A percentile compares a stretch with the other conserved stretches of the same genome.
phyloP scores from a whole-genome alignment of 495 filamentous ascomycete genomes.

The Clohesyomyces aquaticus region DNA sequence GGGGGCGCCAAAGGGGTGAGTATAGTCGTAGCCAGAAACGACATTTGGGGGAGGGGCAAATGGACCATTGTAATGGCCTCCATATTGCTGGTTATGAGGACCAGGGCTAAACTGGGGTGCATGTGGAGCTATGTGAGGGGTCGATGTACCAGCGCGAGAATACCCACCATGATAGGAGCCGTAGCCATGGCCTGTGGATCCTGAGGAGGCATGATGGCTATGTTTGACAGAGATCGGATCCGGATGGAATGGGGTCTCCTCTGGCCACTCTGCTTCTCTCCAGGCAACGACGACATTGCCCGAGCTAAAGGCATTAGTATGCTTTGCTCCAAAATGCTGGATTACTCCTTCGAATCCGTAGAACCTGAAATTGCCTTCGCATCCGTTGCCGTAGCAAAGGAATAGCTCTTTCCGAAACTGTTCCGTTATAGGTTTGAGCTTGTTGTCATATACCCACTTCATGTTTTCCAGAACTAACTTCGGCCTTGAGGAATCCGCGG shows the following conservation, averaged over 20 bases:
- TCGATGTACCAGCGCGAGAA: slow-evolving; percentile 38
- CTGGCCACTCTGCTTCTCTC: slow-evolving; percentile 75
- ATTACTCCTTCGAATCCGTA: slow-evolving; percentile 78
- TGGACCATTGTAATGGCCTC: slow-evolving; percentile 47
- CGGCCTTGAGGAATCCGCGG: slow-evolving; percentile 58
- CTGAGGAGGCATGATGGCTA: slow-evolving; percentile 41
- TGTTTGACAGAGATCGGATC: slow-evolving; percentile 54
- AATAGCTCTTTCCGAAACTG: slow-evolving; percentile 68
- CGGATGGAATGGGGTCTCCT: slow-evolving; percentile 67
- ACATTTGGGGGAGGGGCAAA: slow-evolving; percentile 44
- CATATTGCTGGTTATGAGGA: slow-evolving; percentile 48
- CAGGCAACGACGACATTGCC: slow-evolving; percentile 74
- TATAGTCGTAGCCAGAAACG: slow-evolving; percentile 27
- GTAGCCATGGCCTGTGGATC: slow-evolving; percentile 15
- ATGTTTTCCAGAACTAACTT: slow-evolving; percentile 78
- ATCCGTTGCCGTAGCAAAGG: slow-evolving; percentile 64
- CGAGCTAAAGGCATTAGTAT: slow-evolving; percentile 66
- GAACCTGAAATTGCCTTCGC: slow-evolving; percentile 62
- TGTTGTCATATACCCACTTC: slow-evolving; percentile 80
- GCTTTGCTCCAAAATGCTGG: slow-evolving; percentile 81
- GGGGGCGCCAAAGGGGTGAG: slow-evolving; percentile 20
- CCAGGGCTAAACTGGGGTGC: slow-evolving; percentile 47
- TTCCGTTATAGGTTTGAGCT: slow-evolving; percentile 69
- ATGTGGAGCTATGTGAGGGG: slow-evolving; percentile 39
- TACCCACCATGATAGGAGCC: slow-evolving; percentile 48